phyloP scores from a whole-genome alignment of 495 filamentous ascomycete species.

The Pyrenopolyporus hunteri region DNA sequence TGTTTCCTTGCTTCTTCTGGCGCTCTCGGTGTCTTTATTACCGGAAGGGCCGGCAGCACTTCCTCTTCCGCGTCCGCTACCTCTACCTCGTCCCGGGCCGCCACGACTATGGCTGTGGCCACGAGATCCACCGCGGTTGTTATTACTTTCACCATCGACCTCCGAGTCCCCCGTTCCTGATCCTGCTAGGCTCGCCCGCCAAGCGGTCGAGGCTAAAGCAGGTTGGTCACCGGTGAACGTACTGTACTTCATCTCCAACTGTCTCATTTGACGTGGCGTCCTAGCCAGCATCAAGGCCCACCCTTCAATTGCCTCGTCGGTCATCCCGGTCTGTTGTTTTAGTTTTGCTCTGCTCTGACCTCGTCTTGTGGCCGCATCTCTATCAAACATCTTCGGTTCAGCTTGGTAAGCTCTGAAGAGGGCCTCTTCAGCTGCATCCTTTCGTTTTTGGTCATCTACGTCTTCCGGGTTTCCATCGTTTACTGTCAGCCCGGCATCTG shows the following conservation, averaged over 20 bases:
- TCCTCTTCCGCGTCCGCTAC: slow-evolving; percentile 58
- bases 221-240: slow-evolving; percentile 65
- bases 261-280: slow-evolving; percentile 67
- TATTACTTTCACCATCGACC: slow-evolving; percentile 37
- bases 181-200: slow-evolving; percentile 53
- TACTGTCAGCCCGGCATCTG: slow-evolving; percentile 87
- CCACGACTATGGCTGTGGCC: slow-evolving; percentile 57
- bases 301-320: slow-evolving; percentile 92
- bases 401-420: slow-evolving; percentile 73
- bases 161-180: slow-evolving; percentile 55
- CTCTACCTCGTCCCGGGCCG: slow-evolving; percentile 57
- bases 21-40: slow-evolving; percentile 64
- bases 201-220: slow-evolving; percentile 67
- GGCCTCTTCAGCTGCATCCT: slow-evolving; percentile 55
- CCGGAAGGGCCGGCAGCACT: slow-evolving; percentile 63
- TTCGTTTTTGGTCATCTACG: slow-evolving; percentile 46
- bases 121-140: slow-evolving; percentile 45
- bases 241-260: slow-evolving; percentile 70
- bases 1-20: slow-evolving; percentile 67
- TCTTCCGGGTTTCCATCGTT: slow-evolving; percentile 55
- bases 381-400: slow-evolving; percentile 66
- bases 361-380: slow-evolving; percentile 71
- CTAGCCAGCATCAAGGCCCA: slow-evolving; percentile 85
- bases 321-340: slow-evolving; percentile 81
- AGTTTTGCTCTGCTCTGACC: slow-evolving; percentile 65